Conservation (phyloP, 2,329 filamentous ascomycete genomes). For the Ceratocystis ficicola region DNA sequence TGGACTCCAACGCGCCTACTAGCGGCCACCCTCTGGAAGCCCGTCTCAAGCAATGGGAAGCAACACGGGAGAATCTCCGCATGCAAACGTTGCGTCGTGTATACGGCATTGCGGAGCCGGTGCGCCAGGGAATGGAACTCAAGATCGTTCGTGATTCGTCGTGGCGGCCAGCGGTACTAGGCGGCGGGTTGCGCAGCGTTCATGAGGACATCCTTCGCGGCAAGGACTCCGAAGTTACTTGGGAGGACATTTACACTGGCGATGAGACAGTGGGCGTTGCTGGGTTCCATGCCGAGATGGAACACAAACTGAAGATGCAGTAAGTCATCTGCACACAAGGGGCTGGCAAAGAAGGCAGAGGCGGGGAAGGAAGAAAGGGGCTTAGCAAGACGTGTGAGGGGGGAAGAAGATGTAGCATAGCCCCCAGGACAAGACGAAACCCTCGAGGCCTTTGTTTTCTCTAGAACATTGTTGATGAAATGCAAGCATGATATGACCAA, state of each 20-base stretch:
- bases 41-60: slow-evolving; percentile 79
- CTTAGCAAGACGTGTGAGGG: neutral
- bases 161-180: slow-evolving; percentile 64
- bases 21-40: slow-evolving; percentile 77
- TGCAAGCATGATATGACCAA: neutral
- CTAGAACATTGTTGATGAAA: neutral
- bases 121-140: slow-evolving; percentile 88
- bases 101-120: slow-evolving; percentile 85
- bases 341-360: neutral
- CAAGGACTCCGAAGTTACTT: slow-evolving; percentile 62
- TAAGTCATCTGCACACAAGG: neutral
- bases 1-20: slow-evolving; percentile 35
- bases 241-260: slow-evolving; percentile 88
- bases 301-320: slow-evolving; percentile 71
- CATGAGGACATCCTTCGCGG: slow-evolving; percentile 85
- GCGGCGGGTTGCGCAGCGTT: slow-evolving; percentile 48
- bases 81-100: slow-evolving; percentile 78
- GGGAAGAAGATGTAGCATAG: neutral
- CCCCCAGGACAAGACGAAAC: neutral
- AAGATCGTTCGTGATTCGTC: slow-evolving; percentile 70
- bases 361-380: neutral
- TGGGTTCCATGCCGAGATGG: slow-evolving; percentile 84
- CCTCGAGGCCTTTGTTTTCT: neutral
- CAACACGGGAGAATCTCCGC: slow-evolving; percentile 75
- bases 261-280: slow-evolving; percentile 59